Conservation (phyloP, 2,329 filamentous ascomycete genomes). For the Aspergillus ruber region DNA sequence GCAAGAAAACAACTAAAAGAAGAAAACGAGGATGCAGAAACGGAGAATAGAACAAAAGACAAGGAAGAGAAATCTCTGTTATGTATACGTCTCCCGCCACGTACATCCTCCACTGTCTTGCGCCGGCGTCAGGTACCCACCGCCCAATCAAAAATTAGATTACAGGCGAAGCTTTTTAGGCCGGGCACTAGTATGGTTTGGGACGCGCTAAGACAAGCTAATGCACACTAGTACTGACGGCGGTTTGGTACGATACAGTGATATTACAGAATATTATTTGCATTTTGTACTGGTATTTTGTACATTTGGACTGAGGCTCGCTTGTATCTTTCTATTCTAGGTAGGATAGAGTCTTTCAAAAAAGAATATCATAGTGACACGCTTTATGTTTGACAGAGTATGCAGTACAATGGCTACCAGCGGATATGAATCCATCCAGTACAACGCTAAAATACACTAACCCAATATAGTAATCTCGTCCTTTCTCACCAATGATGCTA, state of each 20-base stretch:
- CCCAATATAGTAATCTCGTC: no score
- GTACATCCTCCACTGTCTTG: neutral
- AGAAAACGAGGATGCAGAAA: neutral
- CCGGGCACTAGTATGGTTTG: neutral
- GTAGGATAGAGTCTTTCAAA: no score
- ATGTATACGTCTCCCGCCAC: neutral
- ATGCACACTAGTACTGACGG: neutral
- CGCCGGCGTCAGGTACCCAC: neutral
- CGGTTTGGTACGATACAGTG: neutral
- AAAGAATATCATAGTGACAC: no score
- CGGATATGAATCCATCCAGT: no score
- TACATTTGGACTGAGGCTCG: no score
- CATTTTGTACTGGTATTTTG: no score
- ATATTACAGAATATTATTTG: no score
- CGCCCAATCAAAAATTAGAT: neutral
- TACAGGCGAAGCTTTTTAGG: neutral
- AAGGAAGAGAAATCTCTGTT: neutral
- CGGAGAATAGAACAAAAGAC: neutral
- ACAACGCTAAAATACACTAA: no score
- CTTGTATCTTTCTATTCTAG: no score
- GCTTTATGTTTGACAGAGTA: no score
- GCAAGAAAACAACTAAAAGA: neutral
- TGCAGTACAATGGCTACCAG: no score
- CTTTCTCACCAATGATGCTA: no score
- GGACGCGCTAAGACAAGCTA: neutral